Evolutionary conservation across 1,139 yeast species (phyloP), one percentile per base, ranked within the genome.

Genomic region (Yamadazyma triangularis): DNA sequence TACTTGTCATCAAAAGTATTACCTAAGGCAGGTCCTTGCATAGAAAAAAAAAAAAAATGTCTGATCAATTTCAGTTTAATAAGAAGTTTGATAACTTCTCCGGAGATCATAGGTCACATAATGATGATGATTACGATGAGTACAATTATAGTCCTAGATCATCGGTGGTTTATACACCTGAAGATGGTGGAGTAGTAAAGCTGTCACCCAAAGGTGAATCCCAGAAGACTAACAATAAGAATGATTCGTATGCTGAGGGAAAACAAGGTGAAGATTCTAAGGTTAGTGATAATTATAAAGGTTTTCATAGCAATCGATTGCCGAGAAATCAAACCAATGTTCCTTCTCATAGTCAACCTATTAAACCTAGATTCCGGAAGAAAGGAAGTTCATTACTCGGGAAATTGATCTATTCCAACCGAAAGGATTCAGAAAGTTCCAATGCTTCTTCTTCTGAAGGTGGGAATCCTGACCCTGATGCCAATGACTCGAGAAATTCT

Each of bases 341-440:
- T 1, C 79, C 80, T 1, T 78, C 79, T 1, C 56, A 71, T 27
- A 45, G 58, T 9, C 73, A 68, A 13, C 79, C 79, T 2, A 64
- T 73, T 12, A 71, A 65, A 40, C 78, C 79, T 1, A 56, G 62
- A 31, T 66, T 68, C 45, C 59, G 56, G 41, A 66, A 64, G 42
- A 67, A 68, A 48, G 62, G 66, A 29, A 52, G 59, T 13, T 58
- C 70, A 2, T 50, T 73, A 24, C 56, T 72, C 29, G 76, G 76
- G 3, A 72, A 73, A 42, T 58, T 71, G 35, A 70, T 73, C 13
- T 64, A 64, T 40, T 57, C 71, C 2, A 58, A 41, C 28, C 31
- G 73, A 20, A 64, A 68, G 38, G 73, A 68, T 26, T 53, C 59
- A n/a, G 64, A 58, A 22, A 20, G 13, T n/a, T 30, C 36, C 11